Base-by-base conservation (phyloP, 108 stramenopile genomes). In the Conticribra weissflogii region DNA sequence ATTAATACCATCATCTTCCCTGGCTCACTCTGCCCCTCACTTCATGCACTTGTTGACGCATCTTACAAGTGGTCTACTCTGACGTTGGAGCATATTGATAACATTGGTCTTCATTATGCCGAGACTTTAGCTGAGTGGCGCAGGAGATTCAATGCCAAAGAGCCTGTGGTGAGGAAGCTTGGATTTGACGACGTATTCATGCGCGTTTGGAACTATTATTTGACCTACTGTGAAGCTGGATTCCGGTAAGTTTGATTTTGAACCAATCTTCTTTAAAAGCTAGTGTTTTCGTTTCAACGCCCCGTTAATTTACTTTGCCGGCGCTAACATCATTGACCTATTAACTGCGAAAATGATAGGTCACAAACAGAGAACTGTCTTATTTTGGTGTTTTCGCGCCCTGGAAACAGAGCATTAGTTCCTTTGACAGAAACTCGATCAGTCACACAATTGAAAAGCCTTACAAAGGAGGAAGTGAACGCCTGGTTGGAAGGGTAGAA, bases 1-100 rank as follows among this genome's bases (percentile, higher is more conserved):
- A 98, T 99, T 82, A 97, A 96, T 73, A 96, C 95, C 3, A 89
- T 97, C 25, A 94, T 98, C 48, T 99, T 99, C 78, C 98, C 98
- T 12, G 98, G 98, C 7, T 83, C 85, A 17, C 90, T 93, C 69
- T 86, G 87, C 64, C 97, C 97, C 0, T 96, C 89, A 18, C 73
- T 98, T 5, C 88, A 94, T 59, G 92, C 97, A 0, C 71, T 99
- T 45, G 69, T 92, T 19, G 87, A 88, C 66, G 97, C 97, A 15
- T 90, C 90, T 17, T 92, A 95, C 74, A 66, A 85, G 50, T 72
- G 81, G 53, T 88, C 93, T 12, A 65, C 61, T n/a, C 61, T 99
- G 46, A 89, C 78, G 0, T 74, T 99, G 32, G 94, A 97, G 34
- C 83, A 93, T 30, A 90, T 91, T 46, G 91, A 93, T 50, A 96